Base-by-base conservation (phyloP, 2,329 filamentous ascomycete species). In the Tolypocladium pustulatum region DNA sequence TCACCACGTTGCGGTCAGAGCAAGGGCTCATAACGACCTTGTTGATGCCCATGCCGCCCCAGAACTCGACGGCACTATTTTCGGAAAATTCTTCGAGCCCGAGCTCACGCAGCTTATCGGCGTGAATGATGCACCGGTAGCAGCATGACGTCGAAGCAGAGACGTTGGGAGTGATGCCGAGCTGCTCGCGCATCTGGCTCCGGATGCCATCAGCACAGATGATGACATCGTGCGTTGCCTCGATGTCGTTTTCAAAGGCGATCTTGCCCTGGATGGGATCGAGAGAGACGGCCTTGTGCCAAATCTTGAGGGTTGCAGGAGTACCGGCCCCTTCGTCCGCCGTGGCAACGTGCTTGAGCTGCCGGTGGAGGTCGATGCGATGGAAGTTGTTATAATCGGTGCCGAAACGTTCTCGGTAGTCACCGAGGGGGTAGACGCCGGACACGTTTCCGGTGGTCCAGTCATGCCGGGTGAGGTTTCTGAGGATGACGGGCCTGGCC, bases 11-110 rank as follows among this genome's bases (percentile, higher is more conserved):
- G 55, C 83, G 81, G 43, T 76, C 78, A 63, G 84, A 83, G 70
- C 84, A 87, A n/a, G 84, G 81, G 0, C 82, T 85, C 15, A 87
- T 75, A 20, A 87, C 84, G 61, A 87, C 85, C 73, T 87, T 87
- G 67, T 85, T 77, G 59, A 68, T 71, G 57, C 81, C 78, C 37
- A 81, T 75, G n/a, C 85, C 84, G 37, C 84, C 84, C 84, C 84
- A 87, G 70, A 85, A 87, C 67, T 87, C 82, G 6, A 87, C 73
- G 1, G 83, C 83, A 36, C 69, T 74, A 68, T 85, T 71, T 38
- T 78, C 65, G 0, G 80, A 80, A 68, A 83, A 85, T 63, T 85
- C 79, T 27, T 78, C 74, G 0, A 87, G 75, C 2, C 83, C 83
- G 1, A 82, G 71, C 55, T 74, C 73, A 20, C 79, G 73, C 10